Percentiles rank a stretch among this genome's conserved stretches.
These are phyloP conservation scores for Xylaria nigripes DNA, from an alignment of 495 filamentous ascomycete genomes.

Conservation along the genomic window DNA sequence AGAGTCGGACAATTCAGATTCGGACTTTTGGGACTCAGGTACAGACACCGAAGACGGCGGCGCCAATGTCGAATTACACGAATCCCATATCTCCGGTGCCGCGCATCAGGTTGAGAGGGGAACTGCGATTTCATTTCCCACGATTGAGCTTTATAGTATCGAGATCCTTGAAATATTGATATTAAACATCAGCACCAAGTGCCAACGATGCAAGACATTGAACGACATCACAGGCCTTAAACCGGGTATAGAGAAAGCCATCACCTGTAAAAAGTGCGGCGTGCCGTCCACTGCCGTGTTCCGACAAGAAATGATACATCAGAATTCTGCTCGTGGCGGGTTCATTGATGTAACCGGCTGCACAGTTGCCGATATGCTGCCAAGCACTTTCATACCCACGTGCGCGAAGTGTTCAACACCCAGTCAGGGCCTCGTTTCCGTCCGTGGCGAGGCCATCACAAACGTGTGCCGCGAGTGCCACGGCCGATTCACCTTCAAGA, in stretches of 20 bases:
- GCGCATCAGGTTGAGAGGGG: slow-evolving; percentile 48
- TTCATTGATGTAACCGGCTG: slow-evolving; percentile 79
- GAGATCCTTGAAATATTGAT: slow-evolving; percentile 67
- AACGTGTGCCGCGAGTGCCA: slow-evolving; percentile 80
- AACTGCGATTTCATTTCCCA: slow-evolving; percentile 74
- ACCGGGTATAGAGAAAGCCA: slow-evolving; percentile 30
- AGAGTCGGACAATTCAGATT: slow-evolving; percentile 37
- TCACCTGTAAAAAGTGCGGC: slow-evolving; percentile 71
- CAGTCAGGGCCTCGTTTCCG: slow-evolving; percentile 57
- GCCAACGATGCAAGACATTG: slow-evolving; percentile 71
- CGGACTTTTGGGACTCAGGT: slow-evolving; percentile 26
- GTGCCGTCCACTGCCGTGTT: slow-evolving; percentile 59
- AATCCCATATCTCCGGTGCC: slow-evolving; percentile 33
- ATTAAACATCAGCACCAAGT: slow-evolving; percentile 70
- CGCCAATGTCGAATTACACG: slow-evolving; percentile 30
- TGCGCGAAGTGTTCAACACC: slow-evolving; percentile 72
- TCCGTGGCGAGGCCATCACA: slow-evolving; percentile 67
- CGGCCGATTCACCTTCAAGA: slow-evolving; percentile 71
- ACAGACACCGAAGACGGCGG: slow-evolving; percentile 38
- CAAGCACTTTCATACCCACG: slow-evolving; percentile 75
- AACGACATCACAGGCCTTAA: slow-evolving; percentile 65
- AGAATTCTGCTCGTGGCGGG: slow-evolving; percentile 65
- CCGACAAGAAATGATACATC: slow-evolving; percentile 68
- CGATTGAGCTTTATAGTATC: slow-evolving; percentile 70
- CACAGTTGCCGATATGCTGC: slow-evolving; percentile 69